phyloP scores from a whole-genome alignment of 2,329 filamentous ascomycete genomes.

The Nigrograna mackinnonii region DNA sequence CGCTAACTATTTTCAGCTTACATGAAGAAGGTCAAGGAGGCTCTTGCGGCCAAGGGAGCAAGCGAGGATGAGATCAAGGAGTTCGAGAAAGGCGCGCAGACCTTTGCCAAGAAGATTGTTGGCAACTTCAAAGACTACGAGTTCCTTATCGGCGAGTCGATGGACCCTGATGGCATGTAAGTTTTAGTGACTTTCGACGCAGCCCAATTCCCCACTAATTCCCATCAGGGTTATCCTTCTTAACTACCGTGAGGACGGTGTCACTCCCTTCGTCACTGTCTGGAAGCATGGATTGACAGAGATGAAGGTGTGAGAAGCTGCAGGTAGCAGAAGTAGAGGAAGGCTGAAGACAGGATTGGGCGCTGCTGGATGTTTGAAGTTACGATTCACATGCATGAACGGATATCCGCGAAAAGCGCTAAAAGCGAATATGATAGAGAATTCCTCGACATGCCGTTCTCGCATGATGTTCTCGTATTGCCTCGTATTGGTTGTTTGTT shows the following conservation, averaged over 20 bases:
- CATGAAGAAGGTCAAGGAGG: conserved; percentile 84
- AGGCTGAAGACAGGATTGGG: conserved; percentile 5
- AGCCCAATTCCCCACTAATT: conserved; percentile 7
- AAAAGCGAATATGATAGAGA: conserved; percentile 30
- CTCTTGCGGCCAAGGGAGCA: conserved; percentile 66
- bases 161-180: conserved; percentile 93
- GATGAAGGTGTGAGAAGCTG: conserved; percentile 78
- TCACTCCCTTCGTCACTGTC: conserved; percentile 84
- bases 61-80: conserved; percentile 69
- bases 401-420: conserved; percentile 37
- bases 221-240: conserved; percentile 77
- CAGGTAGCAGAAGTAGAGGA: conserved; percentile 4
- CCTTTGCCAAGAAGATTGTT: conserved; percentile 80
- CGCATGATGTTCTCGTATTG: too few species aligned
- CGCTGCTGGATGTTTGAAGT: conserved; percentile 32
- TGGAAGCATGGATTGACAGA: conserved; percentile 94
- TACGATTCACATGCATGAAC: conserved; percentile 42
- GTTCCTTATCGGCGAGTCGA: conserved; percentile 88
- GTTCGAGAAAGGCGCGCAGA: conserved; percentile 77
- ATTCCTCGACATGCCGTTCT: neutral
- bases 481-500: too few species aligned
- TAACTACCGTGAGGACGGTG: conserved; percentile 96
- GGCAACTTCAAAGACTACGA: conserved; percentile 95
- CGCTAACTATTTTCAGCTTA: conserved; percentile 62
- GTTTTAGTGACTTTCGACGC: conserved; percentile 39